These are phyloP conservation scores for Rhodocollybia butyracea DNA, from an alignment of 768 basidiomycete genomes.

Conservation along the genomic window DNA sequence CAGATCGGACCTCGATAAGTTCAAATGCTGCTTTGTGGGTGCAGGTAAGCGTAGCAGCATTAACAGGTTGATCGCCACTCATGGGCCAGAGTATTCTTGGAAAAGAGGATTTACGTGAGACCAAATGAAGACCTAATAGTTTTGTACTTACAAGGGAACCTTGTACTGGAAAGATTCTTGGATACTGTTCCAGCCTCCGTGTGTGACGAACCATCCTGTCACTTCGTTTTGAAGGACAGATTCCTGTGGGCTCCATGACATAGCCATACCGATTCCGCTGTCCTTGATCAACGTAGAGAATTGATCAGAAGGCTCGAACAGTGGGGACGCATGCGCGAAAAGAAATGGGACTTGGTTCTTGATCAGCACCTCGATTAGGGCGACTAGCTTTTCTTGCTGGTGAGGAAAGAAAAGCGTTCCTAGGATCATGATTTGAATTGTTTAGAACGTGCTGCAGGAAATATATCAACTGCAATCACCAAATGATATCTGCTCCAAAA, in stretches of 20 bases:
- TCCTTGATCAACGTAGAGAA: background rate
- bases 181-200: constrained; percentile 7
- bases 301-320: background rate
- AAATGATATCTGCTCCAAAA: background rate
- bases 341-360: background rate
- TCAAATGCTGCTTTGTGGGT: constrained; percentile 4
- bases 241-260: background rate
- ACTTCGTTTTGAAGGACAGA: background rate
- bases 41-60: background rate
- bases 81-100: constrained; percentile 6
- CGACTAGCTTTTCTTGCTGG: background rate
- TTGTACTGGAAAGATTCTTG: background rate
- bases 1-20: constrained; percentile 1
- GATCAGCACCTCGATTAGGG: background rate
- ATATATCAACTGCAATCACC: no score
- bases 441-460: no score
- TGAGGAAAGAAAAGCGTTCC: background rate
- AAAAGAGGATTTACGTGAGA: no score
- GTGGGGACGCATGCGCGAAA: background rate
- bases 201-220: constrained; percentile 6
- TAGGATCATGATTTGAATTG: no score
- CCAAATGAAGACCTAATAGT: background rate
- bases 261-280: background rate
- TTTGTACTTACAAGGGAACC: background rate
- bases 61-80: constrained; percentile 3